Evolutionary conservation across 2,329 filamentous ascomycete genomes (phyloP), one percentile per base, ranked within the genome.

Genomic region (Colletotrichum truncatum): DNA sequence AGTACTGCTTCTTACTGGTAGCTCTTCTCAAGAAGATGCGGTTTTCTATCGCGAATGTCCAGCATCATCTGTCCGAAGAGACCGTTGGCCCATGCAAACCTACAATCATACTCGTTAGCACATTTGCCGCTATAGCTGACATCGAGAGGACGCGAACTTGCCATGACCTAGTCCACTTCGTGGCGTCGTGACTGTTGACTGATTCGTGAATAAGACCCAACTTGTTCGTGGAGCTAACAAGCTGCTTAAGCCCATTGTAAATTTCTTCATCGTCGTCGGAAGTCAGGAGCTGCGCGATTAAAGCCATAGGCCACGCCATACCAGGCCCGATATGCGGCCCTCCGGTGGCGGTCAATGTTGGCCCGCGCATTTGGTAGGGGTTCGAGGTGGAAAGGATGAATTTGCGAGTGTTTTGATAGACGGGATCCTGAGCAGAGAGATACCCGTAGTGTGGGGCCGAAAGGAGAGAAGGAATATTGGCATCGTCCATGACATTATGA

Each of bases 1-100:
- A n/a, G n/a, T n/a, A n/a, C n/a, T n/a, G n/a, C n/a, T n/a, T n/a
- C n/a, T 48, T 30, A 66, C 71, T 87, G 85, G 69, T 83, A 87
- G 69, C 81, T 87, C 67, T 72, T 78, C 28, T 72, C 71, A 28
- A 88, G 75, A 62, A 97, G 74, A 71, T 89, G 82, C 10, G 93
- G 93, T 75, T 93, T 93, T 75, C 93, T 82, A 68, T 87, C 84
- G 46, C 89, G 89, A 53, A 97, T 76, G 78, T 95, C 91, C 28
- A 96, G 77, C 60, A 96, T 86, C 65, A 92, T 93, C 80, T 95
- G 91, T 11, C 92, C 91, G 77, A 94, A 96, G n/a, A 97, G 87
- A 0, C 91, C 93, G 74, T 96, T 96, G 12, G 93, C 92, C 93
- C 93, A 96, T 1, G 93, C 91, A 74, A 96, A 97, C 91, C 92